Evolutionary conservation across 2,329 filamentous ascomycete genomes (phyloP).

Genomic region (Sphaerulina vaccinii): DNA sequence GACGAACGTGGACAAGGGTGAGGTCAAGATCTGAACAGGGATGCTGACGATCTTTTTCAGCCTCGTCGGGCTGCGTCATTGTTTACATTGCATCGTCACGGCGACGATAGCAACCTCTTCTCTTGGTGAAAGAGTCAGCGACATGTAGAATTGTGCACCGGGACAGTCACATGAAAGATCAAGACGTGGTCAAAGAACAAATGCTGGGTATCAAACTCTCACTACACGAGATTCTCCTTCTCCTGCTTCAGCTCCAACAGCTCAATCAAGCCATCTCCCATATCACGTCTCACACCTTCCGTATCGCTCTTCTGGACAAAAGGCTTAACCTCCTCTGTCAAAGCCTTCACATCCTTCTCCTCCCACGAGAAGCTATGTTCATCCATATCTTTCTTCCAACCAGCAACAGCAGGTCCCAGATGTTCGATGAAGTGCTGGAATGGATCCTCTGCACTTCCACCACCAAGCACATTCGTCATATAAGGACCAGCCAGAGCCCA

Average conservation of each 20-base stretch:
- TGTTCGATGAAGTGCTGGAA: constrained; percentile 21
- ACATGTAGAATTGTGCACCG: no score
- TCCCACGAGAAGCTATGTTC: constrained; percentile 16
- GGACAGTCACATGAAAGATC: no score
- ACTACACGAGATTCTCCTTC: constrained; percentile 11
- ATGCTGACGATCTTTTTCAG: neutral
- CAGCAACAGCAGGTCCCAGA: constrained; percentile 18
- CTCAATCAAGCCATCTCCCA: constrained; percentile 21
- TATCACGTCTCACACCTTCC: constrained; percentile 13
- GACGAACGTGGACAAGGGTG: neutral
- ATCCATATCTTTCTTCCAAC: constrained; percentile 22
- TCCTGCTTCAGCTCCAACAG: constrained; percentile 20
- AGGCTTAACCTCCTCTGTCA: constrained; percentile 15
- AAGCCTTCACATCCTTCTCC: constrained; percentile 6
- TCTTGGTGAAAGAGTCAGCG: no score
- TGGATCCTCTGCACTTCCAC: constrained; percentile 11
- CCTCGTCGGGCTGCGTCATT: neutral
- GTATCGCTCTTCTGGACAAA: constrained; percentile 10
- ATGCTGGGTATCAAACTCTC: neutral
- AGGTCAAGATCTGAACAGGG: neutral
- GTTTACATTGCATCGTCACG: neutral
- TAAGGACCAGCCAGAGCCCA: constrained; percentile 30
- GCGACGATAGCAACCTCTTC: neutral
- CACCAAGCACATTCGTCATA: constrained; percentile 29
- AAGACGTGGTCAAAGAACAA: no score